Percentiles rank a stretch among this genome's conserved stretches.
Evolutionary conservation across 1,284 basidiomycete genomes (phyloP).

Genomic region (Takashimella tepidaria): DNA sequence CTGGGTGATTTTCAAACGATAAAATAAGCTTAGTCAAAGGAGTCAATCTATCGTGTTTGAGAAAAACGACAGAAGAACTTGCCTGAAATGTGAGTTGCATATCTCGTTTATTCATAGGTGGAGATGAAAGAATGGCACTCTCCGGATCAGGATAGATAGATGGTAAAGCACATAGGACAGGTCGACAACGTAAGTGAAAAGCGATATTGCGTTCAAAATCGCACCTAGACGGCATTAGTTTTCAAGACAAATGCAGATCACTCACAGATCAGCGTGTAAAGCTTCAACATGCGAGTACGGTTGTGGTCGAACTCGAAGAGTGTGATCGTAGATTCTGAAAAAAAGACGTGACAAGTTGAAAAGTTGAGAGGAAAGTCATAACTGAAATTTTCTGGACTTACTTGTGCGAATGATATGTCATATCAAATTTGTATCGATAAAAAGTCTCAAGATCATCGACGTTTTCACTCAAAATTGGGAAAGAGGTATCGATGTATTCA

Average conservation of each 20-base stretch:
- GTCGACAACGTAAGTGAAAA: conserved; percentile 10
- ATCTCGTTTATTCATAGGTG: conserved; percentile 6
- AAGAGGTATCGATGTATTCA: conserved; percentile 20
- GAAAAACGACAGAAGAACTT: background rate
- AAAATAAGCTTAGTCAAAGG: background rate
- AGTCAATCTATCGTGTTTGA: background rate
- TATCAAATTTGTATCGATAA: conserved; percentile 13
- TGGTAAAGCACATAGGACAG: conserved; percentile 2
- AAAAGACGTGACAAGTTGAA: too few relatives aligned
- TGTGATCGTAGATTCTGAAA: conserved; percentile 5
- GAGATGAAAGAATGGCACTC: background rate
- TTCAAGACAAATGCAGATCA: background rate
- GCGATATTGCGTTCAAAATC: conserved; percentile 9
- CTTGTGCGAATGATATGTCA: conserved; percentile 15
- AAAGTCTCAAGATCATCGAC: conserved; percentile 6
- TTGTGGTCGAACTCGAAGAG: conserved; percentile 5
- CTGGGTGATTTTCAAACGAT: background rate
- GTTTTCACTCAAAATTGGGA: conserved; percentile 10
- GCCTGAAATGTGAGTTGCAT: conserved; percentile 11
- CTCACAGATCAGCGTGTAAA: conserved; percentile 10
- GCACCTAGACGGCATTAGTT: background rate
- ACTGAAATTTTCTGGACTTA: conserved; percentile 1
- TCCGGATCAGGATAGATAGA: conserved; percentile 6
- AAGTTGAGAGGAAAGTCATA: background rate
- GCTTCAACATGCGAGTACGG: conserved; percentile 7